These are phyloP conservation scores for Cryptococcus hybrid DNA, from an alignment of 1,284 basidiomycete genomes.

Conservation along the genomic window DNA sequence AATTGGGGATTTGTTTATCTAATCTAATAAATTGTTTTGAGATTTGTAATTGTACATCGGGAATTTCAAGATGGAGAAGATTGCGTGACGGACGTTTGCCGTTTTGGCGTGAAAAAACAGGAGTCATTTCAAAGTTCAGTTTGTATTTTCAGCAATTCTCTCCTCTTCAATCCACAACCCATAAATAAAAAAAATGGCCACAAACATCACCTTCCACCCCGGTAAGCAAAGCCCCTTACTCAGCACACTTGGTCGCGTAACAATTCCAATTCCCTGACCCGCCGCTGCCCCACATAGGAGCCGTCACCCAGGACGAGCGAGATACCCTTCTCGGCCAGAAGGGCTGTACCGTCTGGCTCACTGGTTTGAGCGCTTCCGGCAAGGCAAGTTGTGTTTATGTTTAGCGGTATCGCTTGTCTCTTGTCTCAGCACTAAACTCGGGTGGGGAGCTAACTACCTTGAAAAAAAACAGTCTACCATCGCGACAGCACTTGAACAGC, in stretches of 20 bases:
- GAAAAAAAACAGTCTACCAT: constrained; percentile 79
- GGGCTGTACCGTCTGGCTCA: constrained; percentile 90
- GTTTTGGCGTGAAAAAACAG: no score
- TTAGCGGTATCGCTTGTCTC: not conserved
- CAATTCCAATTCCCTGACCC: no score
- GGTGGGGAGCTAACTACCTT: constrained; percentile 10
- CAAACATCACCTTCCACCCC: constrained; percentile 78
- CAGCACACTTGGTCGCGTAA: not conserved
- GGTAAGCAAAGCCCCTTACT: constrained; percentile 45
- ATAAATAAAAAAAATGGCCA: constrained; percentile 59
- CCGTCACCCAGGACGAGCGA: constrained; percentile 69
- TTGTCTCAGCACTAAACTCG: not conserved
- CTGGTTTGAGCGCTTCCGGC: constrained; percentile 86
- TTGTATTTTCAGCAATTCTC: no score
- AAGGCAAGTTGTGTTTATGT: constrained; percentile 74
- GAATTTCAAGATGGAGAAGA: no score
- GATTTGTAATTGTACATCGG: no score
- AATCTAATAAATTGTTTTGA: no score
- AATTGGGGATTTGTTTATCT: no score
- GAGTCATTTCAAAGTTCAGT: no score
- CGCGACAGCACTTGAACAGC: constrained; percentile 94
- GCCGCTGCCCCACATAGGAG: no score
- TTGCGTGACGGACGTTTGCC: no score
- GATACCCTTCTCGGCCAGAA: constrained; percentile 67
- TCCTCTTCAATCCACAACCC: no score